Conservation (phyloP, 371 early-diverging fungal genomes). For the Lichtheimia ornata region DNA sequence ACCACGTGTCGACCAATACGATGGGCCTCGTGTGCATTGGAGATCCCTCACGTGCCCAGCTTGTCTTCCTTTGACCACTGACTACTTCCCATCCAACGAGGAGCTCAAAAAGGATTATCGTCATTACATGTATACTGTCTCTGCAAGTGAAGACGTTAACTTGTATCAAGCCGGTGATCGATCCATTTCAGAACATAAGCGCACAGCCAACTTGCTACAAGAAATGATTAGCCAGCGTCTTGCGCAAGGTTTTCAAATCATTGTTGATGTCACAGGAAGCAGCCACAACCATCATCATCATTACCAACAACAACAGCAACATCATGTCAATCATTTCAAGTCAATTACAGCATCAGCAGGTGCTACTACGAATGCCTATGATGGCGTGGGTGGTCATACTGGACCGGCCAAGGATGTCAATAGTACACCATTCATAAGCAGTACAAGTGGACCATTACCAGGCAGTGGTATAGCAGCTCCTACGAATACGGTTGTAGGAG, state of each 20-base stretch:
- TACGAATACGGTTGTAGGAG: not conserved
- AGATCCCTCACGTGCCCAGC: slow-evolving; percentile 89
- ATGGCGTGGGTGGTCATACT: too few species aligned
- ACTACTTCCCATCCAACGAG: slow-evolving; percentile 80
- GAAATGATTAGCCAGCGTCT: slow-evolving; percentile 91
- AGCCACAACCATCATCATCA: slow-evolving; percentile 8
- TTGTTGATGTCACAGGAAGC: slow-evolving; percentile 56
- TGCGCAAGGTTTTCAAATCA: slow-evolving; percentile 93
- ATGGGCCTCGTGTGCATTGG: slow-evolving; percentile 73
- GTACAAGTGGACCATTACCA: too few species aligned
- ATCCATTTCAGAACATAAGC: slow-evolving; percentile 46
- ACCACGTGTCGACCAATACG: slow-evolving; percentile 49
- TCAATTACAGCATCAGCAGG: too few species aligned
- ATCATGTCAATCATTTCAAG: too few species aligned
- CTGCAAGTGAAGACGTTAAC: slow-evolving; percentile 68
- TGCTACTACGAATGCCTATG: too few species aligned
- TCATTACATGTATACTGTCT: slow-evolving; percentile 83
- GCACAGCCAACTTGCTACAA: slow-evolving; percentile 70
- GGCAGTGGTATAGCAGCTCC: too few species aligned
- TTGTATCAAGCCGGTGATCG: slow-evolving; percentile 57
- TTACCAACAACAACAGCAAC: not conserved
- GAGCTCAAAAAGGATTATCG: slow-evolving; percentile 72
- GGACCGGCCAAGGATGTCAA: too few species aligned
- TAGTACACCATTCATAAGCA: too few species aligned
- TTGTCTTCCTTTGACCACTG: slow-evolving; percentile 91